Conservation (phyloP, 257 asterid genomes). For the Fraxinus anomala region DNA sequence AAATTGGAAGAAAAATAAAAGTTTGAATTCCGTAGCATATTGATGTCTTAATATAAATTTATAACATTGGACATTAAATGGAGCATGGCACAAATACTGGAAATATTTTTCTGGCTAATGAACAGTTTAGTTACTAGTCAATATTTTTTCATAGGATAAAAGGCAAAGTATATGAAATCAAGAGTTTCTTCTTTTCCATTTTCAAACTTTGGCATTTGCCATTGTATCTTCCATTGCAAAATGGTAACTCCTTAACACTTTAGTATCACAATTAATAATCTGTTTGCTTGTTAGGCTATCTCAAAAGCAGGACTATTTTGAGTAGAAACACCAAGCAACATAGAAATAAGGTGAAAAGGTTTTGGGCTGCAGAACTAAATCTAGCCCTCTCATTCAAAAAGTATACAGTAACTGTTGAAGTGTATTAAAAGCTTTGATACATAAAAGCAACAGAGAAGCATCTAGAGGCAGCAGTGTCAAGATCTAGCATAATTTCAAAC, state of each 20-base stretch:
- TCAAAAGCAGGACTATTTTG: background rate
- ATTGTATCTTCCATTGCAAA: background rate
- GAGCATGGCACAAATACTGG: background rate
- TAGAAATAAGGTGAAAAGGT: background rate
- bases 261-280: background rate
- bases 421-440: background rate
- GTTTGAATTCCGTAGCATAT: background rate
- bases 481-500: slow-evolving; percentile 5
- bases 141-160: background rate
- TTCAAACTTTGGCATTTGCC: background rate
- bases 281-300: background rate
- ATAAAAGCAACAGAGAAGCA: background rate
- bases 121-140: background rate
- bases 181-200: background rate
- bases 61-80: background rate
- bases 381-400: background rate
- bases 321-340: background rate
- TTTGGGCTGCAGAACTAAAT: background rate
- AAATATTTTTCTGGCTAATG: background rate
- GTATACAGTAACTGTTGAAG: background rate
- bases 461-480: background rate
- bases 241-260: too few species aligned
- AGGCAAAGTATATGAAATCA: background rate
- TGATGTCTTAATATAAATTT: background rate
- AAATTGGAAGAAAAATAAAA: background rate